Evolutionary conservation across 208 protist species (phyloP).

Genomic region (Trypanosoma lewisi): DNA sequence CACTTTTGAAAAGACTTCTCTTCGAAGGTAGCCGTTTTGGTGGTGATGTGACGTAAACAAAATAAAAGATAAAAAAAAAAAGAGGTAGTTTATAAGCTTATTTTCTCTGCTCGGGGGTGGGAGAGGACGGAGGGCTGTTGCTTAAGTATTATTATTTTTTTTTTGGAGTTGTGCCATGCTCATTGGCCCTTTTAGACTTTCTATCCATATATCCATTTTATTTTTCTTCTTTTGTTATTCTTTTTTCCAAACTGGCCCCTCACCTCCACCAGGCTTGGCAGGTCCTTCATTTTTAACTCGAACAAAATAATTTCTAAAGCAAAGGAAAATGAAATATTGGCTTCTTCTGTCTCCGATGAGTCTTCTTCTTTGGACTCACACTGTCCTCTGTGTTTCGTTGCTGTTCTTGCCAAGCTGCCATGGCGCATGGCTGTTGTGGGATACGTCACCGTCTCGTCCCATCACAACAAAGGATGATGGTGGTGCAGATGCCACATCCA

Average conservation of each 20-base stretch:
- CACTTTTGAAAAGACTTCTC: constrained; percentile 22
- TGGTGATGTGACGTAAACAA: not conserved
- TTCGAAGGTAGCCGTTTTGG: not conserved
- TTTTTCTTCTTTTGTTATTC: constrained; percentile 12
- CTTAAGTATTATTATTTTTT: too few relatives aligned
- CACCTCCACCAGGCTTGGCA: not conserved
- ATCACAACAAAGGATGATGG: not conserved
- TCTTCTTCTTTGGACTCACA: not conserved
- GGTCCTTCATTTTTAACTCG: not conserved
- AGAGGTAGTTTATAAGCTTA: not conserved
- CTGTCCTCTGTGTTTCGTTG: not conserved
- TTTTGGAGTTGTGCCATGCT: too few relatives aligned
- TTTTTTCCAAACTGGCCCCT: constrained; percentile 11
- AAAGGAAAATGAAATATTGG: not conserved
- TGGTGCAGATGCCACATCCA: not conserved
- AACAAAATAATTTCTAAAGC: not conserved
- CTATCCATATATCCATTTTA: not conserved
- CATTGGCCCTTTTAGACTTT: too few relatives aligned
- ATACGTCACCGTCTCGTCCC: not conserved
- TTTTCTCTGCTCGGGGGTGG: too few relatives aligned
- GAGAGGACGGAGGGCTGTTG: too few relatives aligned
- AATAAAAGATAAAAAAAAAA: not conserved
- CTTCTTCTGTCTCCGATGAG: not conserved
- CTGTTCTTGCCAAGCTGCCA: not conserved
- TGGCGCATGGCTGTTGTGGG: constrained; percentile 14